Conservation (phyloP, 495 filamentous ascomycete genomes). For the Annulohypoxylon maeteangense region DNA sequence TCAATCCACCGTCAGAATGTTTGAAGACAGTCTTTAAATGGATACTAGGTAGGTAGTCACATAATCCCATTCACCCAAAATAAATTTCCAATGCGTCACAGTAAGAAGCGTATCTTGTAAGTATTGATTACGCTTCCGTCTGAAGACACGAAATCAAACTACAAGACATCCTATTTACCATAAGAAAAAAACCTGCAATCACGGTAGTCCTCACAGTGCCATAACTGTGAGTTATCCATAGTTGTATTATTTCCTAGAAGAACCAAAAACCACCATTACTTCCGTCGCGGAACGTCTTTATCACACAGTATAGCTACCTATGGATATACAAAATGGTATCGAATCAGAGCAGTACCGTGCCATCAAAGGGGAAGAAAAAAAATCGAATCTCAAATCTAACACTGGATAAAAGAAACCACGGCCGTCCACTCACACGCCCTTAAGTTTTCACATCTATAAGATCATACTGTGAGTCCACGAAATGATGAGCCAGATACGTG, state of each 20-base stretch:
- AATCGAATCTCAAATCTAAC: background rate
- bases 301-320: background rate
- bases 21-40: too few relatives aligned
- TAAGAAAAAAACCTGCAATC: background rate
- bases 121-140: too few relatives aligned
- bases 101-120: too few relatives aligned
- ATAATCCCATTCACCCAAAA: too few relatives aligned
- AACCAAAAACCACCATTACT: background rate
- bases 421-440: background rate
- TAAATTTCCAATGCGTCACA: too few relatives aligned
- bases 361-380: background rate
- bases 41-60: too few relatives aligned
- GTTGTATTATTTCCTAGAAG: background rate
- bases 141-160: background rate
- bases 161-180: background rate
- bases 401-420: background rate
- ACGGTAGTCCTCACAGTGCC: background rate
- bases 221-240: background rate
- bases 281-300: background rate
- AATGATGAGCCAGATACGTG: slow-evolving; percentile 13
- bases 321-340: slow-evolving; percentile 1
- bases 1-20: too few relatives aligned
- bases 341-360: background rate
- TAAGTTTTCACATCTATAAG: background rate
- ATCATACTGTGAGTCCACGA: background rate